These are phyloP conservation scores for Penicillium sclerotiorum DNA, from an alignment of 2,329 filamentous ascomycete genomes.

Conservation along the genomic window DNA sequence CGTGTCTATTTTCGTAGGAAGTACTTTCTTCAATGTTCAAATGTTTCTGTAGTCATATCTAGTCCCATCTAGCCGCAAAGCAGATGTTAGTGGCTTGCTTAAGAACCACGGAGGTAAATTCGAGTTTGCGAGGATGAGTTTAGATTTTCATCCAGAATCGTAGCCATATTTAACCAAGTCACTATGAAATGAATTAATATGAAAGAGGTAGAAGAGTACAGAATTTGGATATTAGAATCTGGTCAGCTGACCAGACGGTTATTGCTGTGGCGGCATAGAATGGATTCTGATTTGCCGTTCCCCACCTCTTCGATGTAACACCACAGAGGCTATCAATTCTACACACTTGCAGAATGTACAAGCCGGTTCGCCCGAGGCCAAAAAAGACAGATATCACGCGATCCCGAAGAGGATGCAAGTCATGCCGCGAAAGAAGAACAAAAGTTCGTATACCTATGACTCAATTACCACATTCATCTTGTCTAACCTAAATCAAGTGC, in stretches of 20 bases:
- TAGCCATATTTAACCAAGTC: too few relatives aligned
- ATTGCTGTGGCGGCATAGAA: neutral
- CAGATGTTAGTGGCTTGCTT: too few relatives aligned
- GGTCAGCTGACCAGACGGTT: neutral
- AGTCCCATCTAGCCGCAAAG: too few relatives aligned
- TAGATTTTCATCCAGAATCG: too few relatives aligned
- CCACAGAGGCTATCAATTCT: neutral
- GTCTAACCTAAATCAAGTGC: constrained; percentile 46
- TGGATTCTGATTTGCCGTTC: neutral
- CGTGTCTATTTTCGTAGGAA: too few relatives aligned
- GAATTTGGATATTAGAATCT: neutral
- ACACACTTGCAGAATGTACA: constrained; percentile 17
- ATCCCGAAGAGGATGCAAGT: constrained; percentile 22
- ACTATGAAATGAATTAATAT: neutral
- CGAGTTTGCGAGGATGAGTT: too few relatives aligned
- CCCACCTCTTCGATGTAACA: neutral
- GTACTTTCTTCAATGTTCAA: too few relatives aligned
- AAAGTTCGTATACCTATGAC: constrained; percentile 15
- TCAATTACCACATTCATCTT: too few relatives aligned
- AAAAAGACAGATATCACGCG: constrained; percentile 25
- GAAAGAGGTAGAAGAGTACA: neutral
- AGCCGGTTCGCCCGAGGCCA: constrained; percentile 16
- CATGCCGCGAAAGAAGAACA: constrained; percentile 19
- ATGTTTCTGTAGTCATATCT: too few relatives aligned
- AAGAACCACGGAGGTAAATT: too few relatives aligned